Base-by-base conservation (phyloP, 208 protist genomes). In the Crithidia expoeki region DNA sequence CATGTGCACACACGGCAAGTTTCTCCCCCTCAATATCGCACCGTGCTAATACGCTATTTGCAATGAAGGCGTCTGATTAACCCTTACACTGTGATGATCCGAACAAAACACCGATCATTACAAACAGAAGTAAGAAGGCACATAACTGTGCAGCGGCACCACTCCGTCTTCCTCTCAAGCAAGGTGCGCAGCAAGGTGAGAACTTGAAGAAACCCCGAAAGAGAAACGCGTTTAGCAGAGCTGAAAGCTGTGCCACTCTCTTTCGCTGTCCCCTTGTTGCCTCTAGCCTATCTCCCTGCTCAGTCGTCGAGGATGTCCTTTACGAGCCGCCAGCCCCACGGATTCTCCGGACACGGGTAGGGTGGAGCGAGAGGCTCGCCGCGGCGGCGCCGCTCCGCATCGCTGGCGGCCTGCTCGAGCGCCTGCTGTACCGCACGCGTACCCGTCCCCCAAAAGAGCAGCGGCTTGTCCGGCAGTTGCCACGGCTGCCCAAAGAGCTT, bases 391-490 rank as follows among this genome's bases (percentile, higher is more conserved):
- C 76, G 78, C 68, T 90, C 81, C 9, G 90, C 90, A 51, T 92
- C 88, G 47, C 83, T 86, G 21, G 90, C 87, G n/a, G 86, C 90
- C 68, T 94, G 84, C 72, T 81, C 72, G 53, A 95, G 72, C n/a
- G 88, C 90, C 75, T 95, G 90, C 76, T 95, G 88, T 53, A 95
- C 88, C 27, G 88, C 86, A 27, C 64, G 46, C 2, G 81, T 76
- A 17, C 90, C 90, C 0, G 90, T 95, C 28, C 90, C 90, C 88
- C 90, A 95, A 73, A 95, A 95, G 6, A 95, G 78, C 72, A 90
- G 76, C 40, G 90, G 90, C 75, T 86, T 84, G 68, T 93, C 88
- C 21, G 90, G 88, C 36, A 93, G 66, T 16, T 79, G 75, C 81
- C 90, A 92, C 33, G 78, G 71, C 76, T 94, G 87, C 19, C 85